Evolutionary conservation across 768 basidiomycete genomes (phyloP).

Genomic region (Neoboletus brunneissimus): DNA sequence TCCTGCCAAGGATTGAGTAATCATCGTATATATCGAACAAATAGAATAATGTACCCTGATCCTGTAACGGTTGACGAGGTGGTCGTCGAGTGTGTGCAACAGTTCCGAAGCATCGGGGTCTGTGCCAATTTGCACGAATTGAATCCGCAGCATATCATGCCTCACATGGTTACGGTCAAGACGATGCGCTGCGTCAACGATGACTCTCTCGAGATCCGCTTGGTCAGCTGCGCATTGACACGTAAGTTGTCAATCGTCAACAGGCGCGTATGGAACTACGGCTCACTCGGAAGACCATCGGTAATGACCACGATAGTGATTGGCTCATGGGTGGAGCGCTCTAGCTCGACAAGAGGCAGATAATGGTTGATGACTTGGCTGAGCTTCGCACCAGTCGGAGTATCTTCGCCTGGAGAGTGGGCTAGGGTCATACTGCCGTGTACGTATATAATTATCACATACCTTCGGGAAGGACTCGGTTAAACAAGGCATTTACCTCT

Average conservation of each 20-base stretch:
- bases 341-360: conserved; percentile 32
- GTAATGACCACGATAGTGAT: conserved; percentile 39
- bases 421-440: neutral
- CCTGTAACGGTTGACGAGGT: conserved; percentile 31
- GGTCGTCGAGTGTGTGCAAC: conserved; percentile 40
- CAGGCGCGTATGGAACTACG: neutral
- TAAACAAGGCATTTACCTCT: conserved; percentile 26
- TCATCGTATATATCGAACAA: neutral
- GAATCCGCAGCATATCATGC: conserved; percentile 42
- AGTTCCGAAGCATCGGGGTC: conserved; percentile 37
- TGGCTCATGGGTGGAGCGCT: conserved; percentile 31
- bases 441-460: neutral
- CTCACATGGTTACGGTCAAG: conserved; percentile 37
- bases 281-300: conserved; percentile 40
- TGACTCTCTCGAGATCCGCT: conserved; percentile 24
- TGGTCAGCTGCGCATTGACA: conserved; percentile 25
- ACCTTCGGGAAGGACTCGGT: conserved; percentile 26
- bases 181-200: conserved; percentile 38
- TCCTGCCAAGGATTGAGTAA: conserved; percentile 30
- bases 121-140: conserved; percentile 47
- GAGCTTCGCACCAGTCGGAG: conserved; percentile 39
- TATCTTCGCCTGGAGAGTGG: conserved; percentile 28
- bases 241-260: neutral
- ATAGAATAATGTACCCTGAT: conserved; percentile 24
- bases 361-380: conserved; percentile 37